Evolutionary conservation across 2,329 filamentous ascomycete species (phyloP).

Genomic region (Parafenestella ontariensis): DNA sequence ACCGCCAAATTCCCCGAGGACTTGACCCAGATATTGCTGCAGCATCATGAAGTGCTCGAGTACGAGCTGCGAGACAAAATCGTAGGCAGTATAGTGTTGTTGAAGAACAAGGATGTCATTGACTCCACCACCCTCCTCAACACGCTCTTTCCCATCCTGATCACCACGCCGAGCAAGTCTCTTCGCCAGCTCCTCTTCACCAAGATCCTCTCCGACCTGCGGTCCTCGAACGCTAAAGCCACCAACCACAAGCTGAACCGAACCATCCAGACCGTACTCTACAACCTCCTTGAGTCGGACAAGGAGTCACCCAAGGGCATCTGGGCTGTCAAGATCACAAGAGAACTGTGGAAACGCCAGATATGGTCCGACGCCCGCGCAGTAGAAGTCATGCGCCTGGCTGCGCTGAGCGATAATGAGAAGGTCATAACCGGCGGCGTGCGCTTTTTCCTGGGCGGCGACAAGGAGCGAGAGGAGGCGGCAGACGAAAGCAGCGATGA

Average conservation of each 20-base stretch:
- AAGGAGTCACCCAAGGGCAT: slow-evolving; percentile 83
- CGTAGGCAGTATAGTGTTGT: slow-evolving; percentile 84
- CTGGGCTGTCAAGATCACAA: slow-evolving; percentile 94
- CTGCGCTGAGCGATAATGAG: slow-evolving; percentile 85
- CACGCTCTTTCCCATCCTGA: slow-evolving; percentile 91
- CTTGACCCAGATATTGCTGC: slow-evolving; percentile 78
- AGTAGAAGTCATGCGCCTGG: slow-evolving; percentile 98
- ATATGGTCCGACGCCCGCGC: slow-evolving; percentile 94
- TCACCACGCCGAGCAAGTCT: slow-evolving; percentile 90
- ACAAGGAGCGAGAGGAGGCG: slow-evolving; percentile 92
- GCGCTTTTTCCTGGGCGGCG: slow-evolving; percentile 93
- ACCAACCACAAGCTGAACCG: slow-evolving; percentile 93
- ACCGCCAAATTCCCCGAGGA: slow-evolving; percentile 80
- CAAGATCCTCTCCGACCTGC: slow-evolving; percentile 90
- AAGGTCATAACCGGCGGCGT: slow-evolving; percentile 90
- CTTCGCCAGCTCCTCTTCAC: slow-evolving; percentile 82
- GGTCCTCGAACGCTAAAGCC: slow-evolving; percentile 83
- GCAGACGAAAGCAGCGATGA: slow-evolving; percentile 82
- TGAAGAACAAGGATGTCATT: slow-evolving; percentile 90
- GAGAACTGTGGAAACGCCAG: slow-evolving; percentile 95
- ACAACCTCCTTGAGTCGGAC: slow-evolving; percentile 88
- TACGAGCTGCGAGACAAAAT: slow-evolving; percentile 91
- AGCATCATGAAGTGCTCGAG: slow-evolving; percentile 84
- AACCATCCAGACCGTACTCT: slow-evolving; percentile 90
- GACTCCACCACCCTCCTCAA: slow-evolving; percentile 82